These are phyloP conservation scores for Collybiopsis luxurians DNA, from an alignment of 768 basidiomycete genomes.

Conservation along the genomic window DNA sequence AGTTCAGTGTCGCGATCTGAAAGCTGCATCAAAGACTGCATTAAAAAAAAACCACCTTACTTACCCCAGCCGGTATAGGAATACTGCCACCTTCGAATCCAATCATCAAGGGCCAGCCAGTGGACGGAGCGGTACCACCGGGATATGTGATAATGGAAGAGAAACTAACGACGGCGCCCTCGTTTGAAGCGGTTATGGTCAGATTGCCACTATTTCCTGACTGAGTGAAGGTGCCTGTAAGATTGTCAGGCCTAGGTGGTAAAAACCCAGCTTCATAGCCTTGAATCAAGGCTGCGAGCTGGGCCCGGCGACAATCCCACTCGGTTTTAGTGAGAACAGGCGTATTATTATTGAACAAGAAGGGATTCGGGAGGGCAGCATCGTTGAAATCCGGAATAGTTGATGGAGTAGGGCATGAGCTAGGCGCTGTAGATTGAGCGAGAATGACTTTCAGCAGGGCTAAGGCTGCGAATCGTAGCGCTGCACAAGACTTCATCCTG, in stretches of 20 bases:
- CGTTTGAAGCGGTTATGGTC: slow-evolving; percentile 45
- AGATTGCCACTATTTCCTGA: slow-evolving; percentile 29
- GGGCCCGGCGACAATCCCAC: slow-evolving; percentile 49
- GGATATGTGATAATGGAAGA: slow-evolving; percentile 43
- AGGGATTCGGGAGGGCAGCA: slow-evolving; percentile 50
- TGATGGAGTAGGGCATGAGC: slow-evolving; percentile 11
- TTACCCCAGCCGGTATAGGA: slow-evolving; percentile 31
- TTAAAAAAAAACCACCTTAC: background rate
- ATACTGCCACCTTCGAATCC: slow-evolving; percentile 44
- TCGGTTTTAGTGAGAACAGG: slow-evolving; percentile 41
- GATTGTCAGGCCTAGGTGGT: slow-evolving; percentile 41
- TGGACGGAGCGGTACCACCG: slow-evolving; percentile 38
- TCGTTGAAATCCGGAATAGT: slow-evolving; percentile 32
- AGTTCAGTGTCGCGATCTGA: slow-evolving; percentile 39
- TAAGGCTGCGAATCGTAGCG: background rate
- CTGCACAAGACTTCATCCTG: background rate
- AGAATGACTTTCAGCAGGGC: background rate
- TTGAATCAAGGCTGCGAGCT: slow-evolving; percentile 49
- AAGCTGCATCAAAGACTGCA: background rate
- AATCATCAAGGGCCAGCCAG: slow-evolving; percentile 43
- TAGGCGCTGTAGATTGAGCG: slow-evolving; percentile 3
- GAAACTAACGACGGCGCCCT: slow-evolving; percentile 48
- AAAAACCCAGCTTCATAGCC: slow-evolving; percentile 51
- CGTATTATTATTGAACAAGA: slow-evolving; percentile 45
- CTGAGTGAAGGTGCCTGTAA: slow-evolving; percentile 42